Evolutionary conservation across 108 stramenopile genomes (phyloP), one percentile per base, ranked within the genome.

Genomic region (Stephanodiscus triporus): DNA sequence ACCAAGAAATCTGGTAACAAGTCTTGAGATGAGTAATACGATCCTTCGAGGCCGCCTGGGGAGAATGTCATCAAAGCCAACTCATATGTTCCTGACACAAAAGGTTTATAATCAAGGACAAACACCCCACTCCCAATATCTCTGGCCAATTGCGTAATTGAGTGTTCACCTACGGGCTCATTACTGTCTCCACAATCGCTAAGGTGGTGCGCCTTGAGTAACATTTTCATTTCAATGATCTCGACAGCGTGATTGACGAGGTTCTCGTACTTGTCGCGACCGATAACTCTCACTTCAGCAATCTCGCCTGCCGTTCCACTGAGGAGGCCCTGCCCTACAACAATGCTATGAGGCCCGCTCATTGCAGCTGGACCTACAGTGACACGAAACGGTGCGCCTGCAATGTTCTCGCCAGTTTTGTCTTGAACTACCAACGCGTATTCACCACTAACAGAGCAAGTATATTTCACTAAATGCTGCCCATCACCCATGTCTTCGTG

Each of bases 321-420:
- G 1, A 29, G 0, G 27, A 49, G 57, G 6, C 73, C 73, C 9
- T 60, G 20, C 50, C 73, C 73, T 8, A 32, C 22, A 24, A 75
- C 47, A 23, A 66, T 27, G 42, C 73, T 75, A 29, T 59, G 57
- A 20, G 17, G 29, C 29, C 53, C 65, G 20, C 65, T 66, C 47
- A 75, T 30, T 45, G 42, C 55, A 0, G 63, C 64, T 10, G 73
- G 57, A 29, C 19, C 42, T 7, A 75, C 73, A 20, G 26, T 19
- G 11, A 75, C 73, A 20, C 19, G 37, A 45, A 75, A 75, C 1
- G 73, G 73, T 40, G 65, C 57, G 6, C 73, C 73, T 8, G 29
- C 40, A 29, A 75, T 66, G 22, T 45, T 47, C 2, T 36, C 47
- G 0, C 65, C 57, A 20, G 47, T 11, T 0, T 14, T 23, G 20